Evolutionary conservation across 169 alveolate genomes (phyloP).

Genomic region (Neospora caninum): DNA sequence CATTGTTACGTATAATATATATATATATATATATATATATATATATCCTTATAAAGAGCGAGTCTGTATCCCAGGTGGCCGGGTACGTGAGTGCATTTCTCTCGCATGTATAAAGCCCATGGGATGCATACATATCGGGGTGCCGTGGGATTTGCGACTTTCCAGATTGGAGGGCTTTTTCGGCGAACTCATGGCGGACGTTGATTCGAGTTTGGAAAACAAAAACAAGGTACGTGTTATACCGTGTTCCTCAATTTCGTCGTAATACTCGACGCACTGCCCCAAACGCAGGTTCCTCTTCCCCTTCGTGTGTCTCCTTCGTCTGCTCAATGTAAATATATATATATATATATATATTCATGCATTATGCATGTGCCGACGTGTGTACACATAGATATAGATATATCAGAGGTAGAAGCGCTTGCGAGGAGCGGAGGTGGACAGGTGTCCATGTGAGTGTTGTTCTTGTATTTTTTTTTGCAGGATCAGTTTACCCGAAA

Average conservation of each 20-base stretch:
- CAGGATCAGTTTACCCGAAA: slow-evolving; percentile 28
- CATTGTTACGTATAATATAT: too few species aligned
- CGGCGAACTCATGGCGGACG: slow-evolving; percentile 70
- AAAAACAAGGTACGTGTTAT: slow-evolving; percentile 65
- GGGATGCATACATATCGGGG: not conserved
- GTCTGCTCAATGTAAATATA: not conserved
- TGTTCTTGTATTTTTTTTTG: not conserved
- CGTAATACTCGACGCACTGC: too few species aligned
- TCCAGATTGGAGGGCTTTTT: slow-evolving; percentile 64
- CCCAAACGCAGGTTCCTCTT: not conserved
- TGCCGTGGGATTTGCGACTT: not conserved
- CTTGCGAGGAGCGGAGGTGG: too few species aligned
- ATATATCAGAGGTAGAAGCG: too few species aligned
- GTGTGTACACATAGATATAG: too few species aligned
- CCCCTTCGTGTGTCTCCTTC: not conserved
- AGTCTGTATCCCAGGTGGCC: too few species aligned
- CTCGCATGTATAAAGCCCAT: not conserved
- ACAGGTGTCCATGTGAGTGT: not conserved
- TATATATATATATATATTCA: not conserved
- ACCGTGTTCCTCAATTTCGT: not conserved
- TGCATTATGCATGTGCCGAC: not conserved
- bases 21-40: not conserved
- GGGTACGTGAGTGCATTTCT: not conserved
- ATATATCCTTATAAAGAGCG: not conserved
- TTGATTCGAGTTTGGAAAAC: slow-evolving; percentile 55